Base-by-base conservation (phyloP, 495 filamentous ascomycete species). In the Hypoxylon intermedium region DNA sequence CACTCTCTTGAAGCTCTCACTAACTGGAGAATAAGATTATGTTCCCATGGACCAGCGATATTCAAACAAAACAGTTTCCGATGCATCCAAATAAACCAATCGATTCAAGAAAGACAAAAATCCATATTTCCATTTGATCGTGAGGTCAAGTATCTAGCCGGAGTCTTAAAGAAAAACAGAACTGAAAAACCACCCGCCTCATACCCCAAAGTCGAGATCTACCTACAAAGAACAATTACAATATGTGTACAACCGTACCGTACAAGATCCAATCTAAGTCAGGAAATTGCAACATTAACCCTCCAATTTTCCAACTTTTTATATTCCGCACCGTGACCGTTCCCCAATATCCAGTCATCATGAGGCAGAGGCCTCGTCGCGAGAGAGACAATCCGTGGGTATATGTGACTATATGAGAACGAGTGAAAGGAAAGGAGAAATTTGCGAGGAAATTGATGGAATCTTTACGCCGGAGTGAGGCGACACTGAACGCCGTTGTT, bases 401-500 rank as follows among this genome's bases (percentile, higher is more conserved):
- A 63, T 48, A 37, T 58, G 24, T 44, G 36, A 40, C 48, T 63
- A 63, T 48, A 37, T 58, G 24, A 38, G 36, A 33, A 48, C 9
- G 16, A 36, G 48, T 24, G 24, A 46, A 44, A 31, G 34, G 36
- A 45, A 33, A 43, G n/a, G 34, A 37, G 4, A 45, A 6, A 20
- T 30, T 15, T 16, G 46, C 46, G 34, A 28, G 20, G n/a, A 47
- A 50, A 30, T 36, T 11, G 26, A 28, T 9, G 13, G 13, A 1
- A 5, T 18, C 4, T 21, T 57, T 30, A 60, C 3, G 58, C 37
- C 11, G 62, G 62, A n/a, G 47, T 49, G 6, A 65, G 31, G 26
- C 62, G 62, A 33, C 55, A 60, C 19, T 65, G 62, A 2, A 65
- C 62, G 16, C 62, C 62, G 45, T 65, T 65, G 13, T 65, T 65